phyloP scores from a whole-genome alignment of 176 grass and related monocot species.

The Cocos nucifera region DNA sequence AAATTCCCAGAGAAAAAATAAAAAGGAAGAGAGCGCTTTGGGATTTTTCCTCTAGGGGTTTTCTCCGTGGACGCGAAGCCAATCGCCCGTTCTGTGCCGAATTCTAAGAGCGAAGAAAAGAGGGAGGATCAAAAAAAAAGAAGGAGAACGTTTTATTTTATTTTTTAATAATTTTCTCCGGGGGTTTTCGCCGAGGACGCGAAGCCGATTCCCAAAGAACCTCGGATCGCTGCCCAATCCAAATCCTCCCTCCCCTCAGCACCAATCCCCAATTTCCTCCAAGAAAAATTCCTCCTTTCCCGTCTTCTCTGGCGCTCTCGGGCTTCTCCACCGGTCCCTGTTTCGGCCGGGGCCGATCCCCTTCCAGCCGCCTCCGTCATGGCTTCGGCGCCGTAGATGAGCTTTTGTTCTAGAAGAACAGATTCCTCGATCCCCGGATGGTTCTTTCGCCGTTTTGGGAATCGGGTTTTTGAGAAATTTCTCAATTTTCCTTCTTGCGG shows the following conservation, averaged over 20 bases:
- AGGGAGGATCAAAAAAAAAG: too few relatives aligned
- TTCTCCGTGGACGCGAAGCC: background rate
- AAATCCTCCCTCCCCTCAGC: background rate
- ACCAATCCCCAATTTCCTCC: background rate
- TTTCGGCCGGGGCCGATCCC: constrained; percentile 16
- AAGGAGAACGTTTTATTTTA: too few relatives aligned
- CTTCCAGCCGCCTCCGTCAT: background rate
- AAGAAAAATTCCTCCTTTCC: background rate
- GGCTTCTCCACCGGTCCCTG: background rate
- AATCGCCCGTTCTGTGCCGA: background rate
- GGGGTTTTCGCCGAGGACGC: background rate
- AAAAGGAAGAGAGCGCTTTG: too few relatives aligned
- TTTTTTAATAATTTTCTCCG: too few relatives aligned
- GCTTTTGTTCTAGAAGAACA: background rate
- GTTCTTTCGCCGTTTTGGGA: background rate
- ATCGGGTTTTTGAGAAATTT: background rate
- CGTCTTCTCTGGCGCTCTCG: background rate
- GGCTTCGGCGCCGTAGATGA: background rate
- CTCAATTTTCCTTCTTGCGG: background rate
- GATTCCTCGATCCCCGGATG: constrained; percentile 16
- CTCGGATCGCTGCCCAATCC: too few relatives aligned
- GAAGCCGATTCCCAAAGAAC: background rate
- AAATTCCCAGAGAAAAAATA: too few relatives aligned
- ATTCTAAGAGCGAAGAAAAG: too few relatives aligned
- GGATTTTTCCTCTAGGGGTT: background rate